Evolutionary conservation across 2,329 filamentous ascomycete genomes (phyloP), one percentile per base, ranked within the genome.

Genomic region (Bertia moriformis): DNA sequence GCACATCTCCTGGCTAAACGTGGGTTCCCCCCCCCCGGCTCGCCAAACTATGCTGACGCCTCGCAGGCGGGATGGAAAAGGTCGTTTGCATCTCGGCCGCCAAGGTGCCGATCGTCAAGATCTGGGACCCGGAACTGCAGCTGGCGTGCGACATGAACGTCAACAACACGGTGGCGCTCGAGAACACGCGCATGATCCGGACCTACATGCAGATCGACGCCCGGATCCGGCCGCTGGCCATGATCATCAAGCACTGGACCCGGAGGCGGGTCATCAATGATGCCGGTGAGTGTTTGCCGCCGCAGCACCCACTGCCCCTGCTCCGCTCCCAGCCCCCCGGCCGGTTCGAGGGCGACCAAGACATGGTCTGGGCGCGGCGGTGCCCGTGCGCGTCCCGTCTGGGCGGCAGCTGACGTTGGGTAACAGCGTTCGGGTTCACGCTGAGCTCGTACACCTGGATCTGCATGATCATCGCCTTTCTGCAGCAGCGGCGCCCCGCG

Each of bases 371-470:
- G n/a, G n/a, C n/a, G n/a, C n/a, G n/a, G n/a, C n/a, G n/a, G n/a
- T n/a, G n/a, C n/a, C n/a, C n/a, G n/a, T n/a, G n/a, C n/a, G n/a
- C n/a, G n/a, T n/a, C n/a, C n/a, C n/a, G n/a, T n/a, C n/a, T n/a
- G n/a, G n/a, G n/a, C n/a, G n/a, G n/a, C n/a, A n/a, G n/a, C n/a
- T n/a, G n/a, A n/a, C n/a, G 22, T 27, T 27, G 22, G 37, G 3
- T 15, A 42, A 22, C 54, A 93, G 91, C 83, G 42, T 86, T 87
- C 54, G 88, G 91, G 45, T 88, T 86, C 41, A 98, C 91, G 4
- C 69, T 98, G 43, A 96, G 89, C 59, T 98, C 91, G 14, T 98
- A 98, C 55, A 95, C 91, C 17, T 98, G 91, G 91, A 96, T 96
- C 55, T 98, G 91, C 60, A 76, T 98, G 69, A 93, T 96, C 48